phyloP scores from a whole-genome alignment of 2,329 filamentous ascomycete species.

The Rhynchosporium agropyri region DNA sequence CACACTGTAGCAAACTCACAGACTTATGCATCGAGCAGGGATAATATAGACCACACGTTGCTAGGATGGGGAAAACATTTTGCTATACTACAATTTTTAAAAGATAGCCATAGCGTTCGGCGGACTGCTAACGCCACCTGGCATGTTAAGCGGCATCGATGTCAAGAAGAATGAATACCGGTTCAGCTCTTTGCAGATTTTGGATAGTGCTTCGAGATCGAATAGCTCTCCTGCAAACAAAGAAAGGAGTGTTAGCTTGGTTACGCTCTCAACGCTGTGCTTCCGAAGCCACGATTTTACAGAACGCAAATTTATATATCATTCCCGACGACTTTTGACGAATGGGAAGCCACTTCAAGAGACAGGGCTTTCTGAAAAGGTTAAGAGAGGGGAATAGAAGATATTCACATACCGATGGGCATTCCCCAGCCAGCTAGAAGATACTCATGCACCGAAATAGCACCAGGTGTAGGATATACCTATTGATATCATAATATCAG shows the following conservation, averaged over 20 bases:
- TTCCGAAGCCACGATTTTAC: not conserved
- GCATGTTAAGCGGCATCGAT: conserved; percentile 51
- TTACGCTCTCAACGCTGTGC: not conserved
- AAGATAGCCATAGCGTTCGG: conserved; percentile 35
- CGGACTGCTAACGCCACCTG: conserved; percentile 28
- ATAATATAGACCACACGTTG: too few species aligned
- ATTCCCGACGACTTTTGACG: conserved; percentile 2
- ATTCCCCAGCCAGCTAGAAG: conserved; percentile 53
- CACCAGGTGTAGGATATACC: conserved; percentile 44
- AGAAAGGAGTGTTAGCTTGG: not conserved
- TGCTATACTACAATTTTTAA: conserved; percentile 14
- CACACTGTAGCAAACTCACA: too few species aligned
- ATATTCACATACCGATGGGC: conserved; percentile 38
- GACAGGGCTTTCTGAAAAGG: not conserved
- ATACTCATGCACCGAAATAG: conserved; percentile 50
- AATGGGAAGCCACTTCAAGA: not conserved
- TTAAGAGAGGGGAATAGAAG: not conserved
- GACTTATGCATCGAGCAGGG: too few species aligned
- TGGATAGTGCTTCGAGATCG: conserved; percentile 42
- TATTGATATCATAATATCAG: conserved; percentile 4
- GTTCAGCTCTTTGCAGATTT: conserved; percentile 43
- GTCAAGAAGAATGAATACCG: conserved; percentile 55
- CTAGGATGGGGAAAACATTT: too few species aligned
- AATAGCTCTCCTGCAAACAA: conserved; percentile 42
- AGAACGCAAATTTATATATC: conserved; percentile 7